A percentile compares a stretch with the other conserved stretches of the same genome.
phyloP scores from a whole-genome alignment of 179 eudicot species.

The Gypsophila paniculata region DNA sequence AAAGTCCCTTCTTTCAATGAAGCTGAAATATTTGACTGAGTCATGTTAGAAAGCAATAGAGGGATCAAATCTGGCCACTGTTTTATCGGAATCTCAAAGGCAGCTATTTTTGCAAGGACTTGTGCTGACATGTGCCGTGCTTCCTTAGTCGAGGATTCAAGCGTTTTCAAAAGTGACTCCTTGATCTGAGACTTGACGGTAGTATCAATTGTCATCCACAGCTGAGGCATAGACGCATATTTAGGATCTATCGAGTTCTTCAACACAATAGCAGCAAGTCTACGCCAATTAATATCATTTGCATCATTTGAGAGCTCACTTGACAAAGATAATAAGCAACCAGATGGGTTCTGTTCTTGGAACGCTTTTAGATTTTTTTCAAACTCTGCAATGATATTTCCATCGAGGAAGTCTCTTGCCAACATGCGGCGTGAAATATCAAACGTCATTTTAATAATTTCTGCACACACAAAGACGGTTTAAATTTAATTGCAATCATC shows the following conservation, averaged over 20 bases:
- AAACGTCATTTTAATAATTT: too few relatives aligned
- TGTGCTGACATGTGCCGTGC: slow-evolving; percentile 87
- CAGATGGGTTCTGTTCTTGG: slow-evolving; percentile 70
- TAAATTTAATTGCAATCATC: too few relatives aligned
- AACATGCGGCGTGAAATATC: too few relatives aligned
- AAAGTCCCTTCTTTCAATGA: slow-evolving; percentile 71
- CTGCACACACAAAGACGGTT: too few relatives aligned
- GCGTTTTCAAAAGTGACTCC: slow-evolving; percentile 58
- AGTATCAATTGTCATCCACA: slow-evolving; percentile 65
- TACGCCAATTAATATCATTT: slow-evolving; percentile 74
- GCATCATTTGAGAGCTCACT: slow-evolving; percentile 67
- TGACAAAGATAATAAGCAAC: slow-evolving; percentile 58
- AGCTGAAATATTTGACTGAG: slow-evolving; percentile 54
- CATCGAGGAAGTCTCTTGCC: too few relatives aligned
- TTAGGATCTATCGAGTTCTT: slow-evolving; percentile 89
- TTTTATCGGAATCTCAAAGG: slow-evolving; percentile 74
- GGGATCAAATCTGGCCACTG: slow-evolving; percentile 89
- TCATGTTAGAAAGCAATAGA: slow-evolving; percentile 65
- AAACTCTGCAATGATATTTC: too few relatives aligned
- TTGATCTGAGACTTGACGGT: slow-evolving; percentile 64
- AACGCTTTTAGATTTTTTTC: too few relatives aligned
- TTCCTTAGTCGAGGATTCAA: slow-evolving; percentile 54
- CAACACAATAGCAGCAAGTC: slow-evolving; percentile 80
- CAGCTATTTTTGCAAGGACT: slow-evolving; percentile 83
- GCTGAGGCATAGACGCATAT: slow-evolving; percentile 58